Evolutionary conservation across 2,329 filamentous ascomycete species (phyloP).

Genomic region (Pseudocercospora pini-densiflorae): DNA sequence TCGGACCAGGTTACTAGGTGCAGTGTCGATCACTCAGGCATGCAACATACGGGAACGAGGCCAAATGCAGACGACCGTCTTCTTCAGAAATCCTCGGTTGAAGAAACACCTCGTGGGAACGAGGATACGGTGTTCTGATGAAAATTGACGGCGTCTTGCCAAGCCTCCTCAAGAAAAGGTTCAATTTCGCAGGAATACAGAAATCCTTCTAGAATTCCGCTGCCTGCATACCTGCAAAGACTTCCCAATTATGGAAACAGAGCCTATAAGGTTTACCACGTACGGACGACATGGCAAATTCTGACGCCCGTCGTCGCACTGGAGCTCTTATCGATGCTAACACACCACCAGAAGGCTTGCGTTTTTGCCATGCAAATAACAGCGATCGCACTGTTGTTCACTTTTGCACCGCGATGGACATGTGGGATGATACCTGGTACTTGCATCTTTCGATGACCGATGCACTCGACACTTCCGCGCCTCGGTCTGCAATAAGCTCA

Average conservation of each 20-base stretch:
- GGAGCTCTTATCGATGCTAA: neutral
- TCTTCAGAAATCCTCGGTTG: neutral
- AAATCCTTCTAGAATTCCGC: neutral
- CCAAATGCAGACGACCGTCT: neutral
- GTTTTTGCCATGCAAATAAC: neutral
- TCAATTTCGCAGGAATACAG: neutral
- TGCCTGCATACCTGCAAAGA: neutral
- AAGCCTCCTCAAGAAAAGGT: neutral
- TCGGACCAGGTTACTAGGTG: slow-evolving; percentile 1
- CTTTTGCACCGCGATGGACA: neutral
- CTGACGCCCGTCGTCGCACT: neutral
- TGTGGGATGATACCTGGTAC: no score
- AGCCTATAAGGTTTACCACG: neutral
- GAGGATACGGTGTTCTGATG: neutral
- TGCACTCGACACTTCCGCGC: neutral
- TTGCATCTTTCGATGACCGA: neutral
- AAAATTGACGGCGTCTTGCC: neutral
- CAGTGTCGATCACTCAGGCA: neutral
- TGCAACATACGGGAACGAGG: neutral
- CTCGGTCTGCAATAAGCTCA: neutral
- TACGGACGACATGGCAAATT: neutral
- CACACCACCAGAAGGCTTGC: neutral
- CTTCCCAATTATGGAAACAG: neutral
- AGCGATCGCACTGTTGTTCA: neutral
- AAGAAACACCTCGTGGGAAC: neutral